A percentile compares a stretch with the other conserved stretches of the same genome.
These are phyloP conservation scores for Candida xiaguanensis DNA, from an alignment of 805 yeast genomes.

Conservation along the genomic window DNA sequence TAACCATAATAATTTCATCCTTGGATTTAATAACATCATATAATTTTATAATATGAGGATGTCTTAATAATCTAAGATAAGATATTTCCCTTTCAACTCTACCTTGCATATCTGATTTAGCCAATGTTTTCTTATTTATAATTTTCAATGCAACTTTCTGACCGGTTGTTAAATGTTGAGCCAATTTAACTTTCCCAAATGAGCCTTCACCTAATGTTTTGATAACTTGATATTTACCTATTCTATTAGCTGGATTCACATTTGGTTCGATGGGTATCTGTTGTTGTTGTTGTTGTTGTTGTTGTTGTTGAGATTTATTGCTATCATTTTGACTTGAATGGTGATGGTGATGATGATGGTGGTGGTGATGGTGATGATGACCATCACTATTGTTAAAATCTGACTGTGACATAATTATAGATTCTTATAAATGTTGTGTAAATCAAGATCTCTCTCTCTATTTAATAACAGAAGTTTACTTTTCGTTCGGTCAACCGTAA, in stretches of 20 bases:
- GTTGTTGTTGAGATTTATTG: conserved; percentile 10
- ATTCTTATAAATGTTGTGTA: neutral
- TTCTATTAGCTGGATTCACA: conserved; percentile 43
- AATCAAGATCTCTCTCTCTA: neutral
- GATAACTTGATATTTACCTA: conserved; percentile 90
- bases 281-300: conserved; percentile 10
- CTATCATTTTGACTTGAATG: conserved; percentile 9
- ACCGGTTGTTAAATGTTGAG: conserved; percentile 85
- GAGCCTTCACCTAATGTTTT: conserved; percentile 95
- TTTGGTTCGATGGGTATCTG: conserved; percentile 19
- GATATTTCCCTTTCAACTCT: conserved; percentile 92
- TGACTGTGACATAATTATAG: neutral
- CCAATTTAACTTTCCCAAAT: conserved; percentile 91
- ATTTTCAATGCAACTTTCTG: conserved; percentile 91
- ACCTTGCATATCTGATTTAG: conserved; percentile 96
- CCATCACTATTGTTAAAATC: conserved; percentile 1
- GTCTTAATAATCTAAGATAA: conserved; percentile 80
- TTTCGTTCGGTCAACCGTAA: neutral
- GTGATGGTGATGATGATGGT: conserved; percentile 14
- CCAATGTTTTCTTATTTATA: conserved; percentile 86
- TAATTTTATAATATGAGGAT: conserved; percentile 92
- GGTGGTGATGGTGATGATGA: conserved; percentile 11
- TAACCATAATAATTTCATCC: conserved; percentile 95
- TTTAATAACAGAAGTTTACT: neutral
- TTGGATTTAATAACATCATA: conserved; percentile 94